phyloP scores from a whole-genome alignment of 2,329 filamentous ascomycete genomes.

The Calonectria leucothoes region DNA sequence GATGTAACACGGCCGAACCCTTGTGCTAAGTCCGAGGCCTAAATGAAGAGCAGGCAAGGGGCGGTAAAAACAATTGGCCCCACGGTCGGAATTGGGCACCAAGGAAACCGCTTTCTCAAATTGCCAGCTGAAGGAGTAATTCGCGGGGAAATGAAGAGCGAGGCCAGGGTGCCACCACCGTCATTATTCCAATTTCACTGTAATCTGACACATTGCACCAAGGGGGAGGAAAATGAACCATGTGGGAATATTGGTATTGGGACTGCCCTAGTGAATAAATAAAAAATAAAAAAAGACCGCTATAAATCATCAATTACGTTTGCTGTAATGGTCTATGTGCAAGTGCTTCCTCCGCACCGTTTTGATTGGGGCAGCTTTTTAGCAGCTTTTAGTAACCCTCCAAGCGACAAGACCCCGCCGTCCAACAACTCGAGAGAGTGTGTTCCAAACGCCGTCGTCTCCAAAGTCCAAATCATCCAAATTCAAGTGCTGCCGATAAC shows the following conservation, averaged over 20 bases:
- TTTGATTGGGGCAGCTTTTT: conserved; percentile 62
- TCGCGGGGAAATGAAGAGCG: conserved; percentile 21
- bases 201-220: background rate
- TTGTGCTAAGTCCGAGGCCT: background rate
- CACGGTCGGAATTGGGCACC: background rate
- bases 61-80: background rate
- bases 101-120: background rate
- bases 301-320: conserved; percentile 33
- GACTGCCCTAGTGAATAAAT: conserved; percentile 18
- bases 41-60: background rate
- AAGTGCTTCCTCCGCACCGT: conserved; percentile 19
- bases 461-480: conserved; percentile 85
- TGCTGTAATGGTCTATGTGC: conserved; percentile 25
- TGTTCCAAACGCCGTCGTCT: conserved; percentile 80
- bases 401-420: conserved; percentile 71
- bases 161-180: conserved; percentile 7
- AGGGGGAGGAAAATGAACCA: background rate
- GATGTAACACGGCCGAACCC: conserved; percentile 9
- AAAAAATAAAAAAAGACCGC: conserved; percentile 8
- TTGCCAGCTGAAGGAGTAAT: conserved; percentile 8
- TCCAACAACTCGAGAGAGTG: conserved; percentile 74
- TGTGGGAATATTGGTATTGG: conserved; percentile 12
- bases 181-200: conserved; percentile 11
- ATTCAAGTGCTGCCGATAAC: conserved; percentile 75
- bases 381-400: conserved; percentile 73